Conservation (phyloP, 441 rosid species). For the Gossypium trilobum region DNA sequence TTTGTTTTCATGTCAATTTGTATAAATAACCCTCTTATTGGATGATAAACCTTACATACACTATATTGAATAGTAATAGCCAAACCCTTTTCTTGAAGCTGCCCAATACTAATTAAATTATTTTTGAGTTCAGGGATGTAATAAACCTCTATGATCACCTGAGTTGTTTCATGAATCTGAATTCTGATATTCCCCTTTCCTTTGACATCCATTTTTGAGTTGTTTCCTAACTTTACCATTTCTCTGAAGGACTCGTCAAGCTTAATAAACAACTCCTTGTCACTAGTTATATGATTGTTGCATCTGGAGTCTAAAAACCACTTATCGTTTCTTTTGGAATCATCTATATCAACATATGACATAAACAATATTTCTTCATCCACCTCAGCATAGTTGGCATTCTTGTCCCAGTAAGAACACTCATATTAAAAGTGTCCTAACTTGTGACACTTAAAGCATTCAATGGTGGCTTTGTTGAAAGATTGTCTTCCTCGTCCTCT, state of each 20-base stretch:
- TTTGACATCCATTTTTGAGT: too few species aligned
- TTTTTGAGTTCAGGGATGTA: background rate
- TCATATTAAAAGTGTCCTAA: background rate
- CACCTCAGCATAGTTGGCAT: background rate
- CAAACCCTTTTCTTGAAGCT: too few species aligned
- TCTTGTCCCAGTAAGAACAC: background rate
- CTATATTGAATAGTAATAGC: background rate
- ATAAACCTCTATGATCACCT: background rate
- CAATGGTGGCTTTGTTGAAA: background rate
- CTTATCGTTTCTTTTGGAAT: background rate
- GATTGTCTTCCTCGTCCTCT: background rate
- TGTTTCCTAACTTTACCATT: too few species aligned
- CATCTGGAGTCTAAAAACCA: background rate
- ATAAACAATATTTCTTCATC: too few species aligned
- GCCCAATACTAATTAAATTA: too few species aligned
- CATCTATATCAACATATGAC: background rate
- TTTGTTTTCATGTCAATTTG: background rate
- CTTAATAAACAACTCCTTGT: too few species aligned
- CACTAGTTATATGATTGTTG: too few species aligned
- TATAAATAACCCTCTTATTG: background rate
- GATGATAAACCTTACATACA: background rate
- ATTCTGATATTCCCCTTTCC: background rate
- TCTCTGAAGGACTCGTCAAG: too few species aligned
- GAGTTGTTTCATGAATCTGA: background rate
- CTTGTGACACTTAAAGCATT: background rate